Percentiles rank a stretch among this genome's conserved stretches.
Conservation (phyloP, 2,329 filamentous ascomycete species). For the Metarhizium humberi region DNA sequence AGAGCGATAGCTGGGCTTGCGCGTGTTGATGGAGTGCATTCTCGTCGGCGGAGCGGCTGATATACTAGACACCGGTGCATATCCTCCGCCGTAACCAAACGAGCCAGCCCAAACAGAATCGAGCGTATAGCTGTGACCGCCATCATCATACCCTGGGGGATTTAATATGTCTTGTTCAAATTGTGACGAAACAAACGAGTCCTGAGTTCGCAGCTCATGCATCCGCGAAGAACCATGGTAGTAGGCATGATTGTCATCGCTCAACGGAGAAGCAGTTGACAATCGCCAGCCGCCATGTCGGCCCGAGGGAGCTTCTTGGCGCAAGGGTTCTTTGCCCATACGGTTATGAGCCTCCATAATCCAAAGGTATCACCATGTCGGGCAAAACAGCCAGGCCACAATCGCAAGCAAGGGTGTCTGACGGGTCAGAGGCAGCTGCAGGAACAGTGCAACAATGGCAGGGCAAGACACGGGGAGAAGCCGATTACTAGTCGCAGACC, state of each 20-base stretch:
- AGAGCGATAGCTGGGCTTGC: constrained; percentile 16
- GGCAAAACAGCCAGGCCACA: not conserved
- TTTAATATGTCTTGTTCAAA: constrained; percentile 6
- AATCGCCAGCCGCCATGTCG: not conserved
- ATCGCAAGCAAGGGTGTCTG: not conserved
- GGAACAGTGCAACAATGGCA: not conserved
- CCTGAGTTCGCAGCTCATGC: constrained; percentile 18
- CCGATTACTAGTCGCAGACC: not conserved
- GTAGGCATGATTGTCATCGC: constrained; percentile 16
- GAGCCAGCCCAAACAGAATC: constrained; percentile 18
- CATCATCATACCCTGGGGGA: constrained; percentile 10
- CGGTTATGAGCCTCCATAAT: constrained; percentile 23
- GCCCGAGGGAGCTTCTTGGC: not conserved
- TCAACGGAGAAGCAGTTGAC: constrained; percentile 25
- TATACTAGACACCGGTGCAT: constrained; percentile 17
- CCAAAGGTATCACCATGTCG: constrained; percentile 14
- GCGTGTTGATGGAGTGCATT: constrained; percentile 14
- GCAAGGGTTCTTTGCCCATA: constrained; percentile 19
- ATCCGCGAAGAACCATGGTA: constrained; percentile 15
- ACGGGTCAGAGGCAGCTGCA: not conserved
- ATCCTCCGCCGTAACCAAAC: constrained; percentile 18
- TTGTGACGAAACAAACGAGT: constrained; percentile 11
- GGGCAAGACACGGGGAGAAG: not conserved
- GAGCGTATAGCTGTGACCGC: constrained; percentile 12
- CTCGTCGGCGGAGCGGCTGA: not conserved